These are phyloP conservation scores for Colletotrichum agaves DNA, from an alignment of 2,329 filamentous ascomycete species.

Conservation along the genomic window DNA sequence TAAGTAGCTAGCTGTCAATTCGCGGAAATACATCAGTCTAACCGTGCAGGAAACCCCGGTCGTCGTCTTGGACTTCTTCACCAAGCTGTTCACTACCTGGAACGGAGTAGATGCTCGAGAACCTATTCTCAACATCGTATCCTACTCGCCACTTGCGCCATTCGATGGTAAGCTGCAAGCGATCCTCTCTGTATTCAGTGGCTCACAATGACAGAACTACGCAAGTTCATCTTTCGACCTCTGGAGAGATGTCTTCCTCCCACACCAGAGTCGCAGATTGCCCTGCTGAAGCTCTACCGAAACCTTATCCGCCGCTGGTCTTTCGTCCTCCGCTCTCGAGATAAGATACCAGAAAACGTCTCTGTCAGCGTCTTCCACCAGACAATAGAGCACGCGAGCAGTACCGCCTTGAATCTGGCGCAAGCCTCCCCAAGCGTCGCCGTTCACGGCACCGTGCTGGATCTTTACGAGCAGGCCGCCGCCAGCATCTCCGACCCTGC, in stretches of 20 bases:
- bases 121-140: constrained; percentile 67
- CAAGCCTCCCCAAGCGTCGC: constrained; percentile 60
- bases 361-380: constrained; percentile 50
- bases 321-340: constrained; percentile 53
- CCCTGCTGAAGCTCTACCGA: constrained; percentile 75
- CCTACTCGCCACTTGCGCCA: constrained; percentile 62
- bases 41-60: constrained; percentile 47
- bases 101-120: constrained; percentile 66
- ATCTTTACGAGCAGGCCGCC: constrained; percentile 75
- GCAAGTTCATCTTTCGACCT: constrained; percentile 57
- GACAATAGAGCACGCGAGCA: constrained; percentile 61
- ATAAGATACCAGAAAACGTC: constrained; percentile 49
- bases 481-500: constrained; percentile 63
- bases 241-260: constrained; percentile 54
- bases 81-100: constrained; percentile 68
- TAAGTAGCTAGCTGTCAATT: constrained; percentile 45
- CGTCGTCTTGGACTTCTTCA: constrained; percentile 61
- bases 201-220: constrained; percentile 57
- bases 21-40: constrained; percentile 2
- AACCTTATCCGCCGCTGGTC: constrained; percentile 72
- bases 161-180: constrained; percentile 61
- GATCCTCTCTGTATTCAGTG: constrained; percentile 28
- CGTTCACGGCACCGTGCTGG: constrained; percentile 68
- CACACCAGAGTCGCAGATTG: constrained; percentile 61
- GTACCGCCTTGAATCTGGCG: constrained; percentile 67